phyloP scores from a whole-genome alignment of 371 early-diverging fungal species.

The Mucor circinelloides region DNA sequence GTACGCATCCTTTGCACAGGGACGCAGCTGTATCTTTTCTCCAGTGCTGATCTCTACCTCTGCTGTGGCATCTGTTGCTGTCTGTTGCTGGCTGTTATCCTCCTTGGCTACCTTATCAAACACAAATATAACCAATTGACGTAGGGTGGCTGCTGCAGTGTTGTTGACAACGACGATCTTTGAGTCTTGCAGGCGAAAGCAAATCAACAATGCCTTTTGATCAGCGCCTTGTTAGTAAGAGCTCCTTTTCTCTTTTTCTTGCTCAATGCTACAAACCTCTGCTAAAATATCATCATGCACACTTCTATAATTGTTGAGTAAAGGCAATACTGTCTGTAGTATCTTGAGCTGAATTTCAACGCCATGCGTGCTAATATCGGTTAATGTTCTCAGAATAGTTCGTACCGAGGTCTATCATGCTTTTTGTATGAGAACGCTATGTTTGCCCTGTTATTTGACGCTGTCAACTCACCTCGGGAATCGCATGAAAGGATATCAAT shows the following conservation, averaged over 20 bases:
- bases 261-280: constrained; percentile 56
- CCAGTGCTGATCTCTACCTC: constrained; percentile 31
- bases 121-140: constrained; percentile 90
- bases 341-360: constrained; percentile 93
- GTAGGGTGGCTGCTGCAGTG: constrained; percentile 93
- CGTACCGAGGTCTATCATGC: constrained; percentile 62
- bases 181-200: constrained; percentile 86
- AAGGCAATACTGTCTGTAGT: constrained; percentile 88
- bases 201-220: constrained; percentile 80
- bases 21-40: constrained; percentile 46
- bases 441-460: too few species aligned
- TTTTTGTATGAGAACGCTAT: too few species aligned
- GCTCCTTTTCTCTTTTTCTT: background rate
- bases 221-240: background rate
- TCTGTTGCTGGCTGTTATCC: constrained; percentile 43
- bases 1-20: constrained; percentile 82
- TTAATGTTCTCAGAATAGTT: constrained; percentile 71
- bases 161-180: constrained; percentile 88
- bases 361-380: constrained; percentile 70
- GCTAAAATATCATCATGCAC: constrained; percentile 83
- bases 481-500: constrained; percentile 82
- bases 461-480: constrained; percentile 68
- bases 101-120: constrained; percentile 90
- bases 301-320: constrained; percentile 81
- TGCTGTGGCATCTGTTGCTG: constrained; percentile 34